Base-by-base conservation (phyloP, 169 alveolate genomes). In the Cryptosporidium ryanae region DNA sequence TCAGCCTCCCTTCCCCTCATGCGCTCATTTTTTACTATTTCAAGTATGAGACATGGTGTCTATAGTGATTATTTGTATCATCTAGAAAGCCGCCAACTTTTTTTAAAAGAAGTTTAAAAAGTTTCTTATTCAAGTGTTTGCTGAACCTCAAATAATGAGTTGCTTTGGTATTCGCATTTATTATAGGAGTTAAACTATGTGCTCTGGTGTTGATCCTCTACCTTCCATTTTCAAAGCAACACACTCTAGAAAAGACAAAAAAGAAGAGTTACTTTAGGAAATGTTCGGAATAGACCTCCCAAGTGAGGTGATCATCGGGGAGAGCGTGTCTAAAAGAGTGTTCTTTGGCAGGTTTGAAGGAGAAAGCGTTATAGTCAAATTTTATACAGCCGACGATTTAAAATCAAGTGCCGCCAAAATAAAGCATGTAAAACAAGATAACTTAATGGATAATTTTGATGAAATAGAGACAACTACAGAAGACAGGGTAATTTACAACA, bases 11-110 rank as follows among this genome's bases (percentile, higher is more conserved):
- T 31, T 1, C 59, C 83, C 83, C 83, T 65, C 59, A 64, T 52
- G 21, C 48, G 59, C 59, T 65, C 82, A 57, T 43, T 3, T 50
- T 15, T 18, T 59, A 23, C 55, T 43, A 48, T 25, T 31, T 68
- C 66, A 68, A 68, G 65, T 68, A 68, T 68, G 83, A 68, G 83
- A 68, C 83, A 68, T 68, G 66, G 55, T 68, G 83, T 68, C 83
- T 68, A 50, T 17, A 68, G 55, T 68, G 83, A 68, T 68, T 52
- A 68, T 68, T 68, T 68, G 83, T 50, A 68, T 12, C 43, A 52
- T n/a, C 4, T 64, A 2, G 1, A 2, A 7, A n/a, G 63, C 31
- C 32, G 50, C 32, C 83, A 38, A 38, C 46, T 0, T 38, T 38
- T 0, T 38, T 38, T 38, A 6, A 6, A 6, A 6, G 0, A 38